phyloP scores from a whole-genome alignment of 2,329 filamentous ascomycete genomes.

The Stachybotrys chlorohalonatus region DNA sequence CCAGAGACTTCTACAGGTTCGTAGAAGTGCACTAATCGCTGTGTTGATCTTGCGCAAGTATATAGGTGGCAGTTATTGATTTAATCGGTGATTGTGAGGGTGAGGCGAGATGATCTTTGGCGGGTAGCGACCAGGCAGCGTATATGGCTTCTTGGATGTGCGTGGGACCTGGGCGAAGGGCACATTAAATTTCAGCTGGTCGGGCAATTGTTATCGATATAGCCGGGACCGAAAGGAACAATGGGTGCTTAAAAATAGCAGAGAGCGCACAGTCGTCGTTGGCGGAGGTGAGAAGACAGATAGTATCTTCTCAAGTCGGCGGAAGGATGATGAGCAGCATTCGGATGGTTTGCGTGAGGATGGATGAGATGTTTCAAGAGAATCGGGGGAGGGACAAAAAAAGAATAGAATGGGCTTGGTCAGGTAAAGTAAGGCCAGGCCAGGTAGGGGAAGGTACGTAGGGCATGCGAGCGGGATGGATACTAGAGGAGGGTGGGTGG shows the following conservation, averaged over 20 bases:
- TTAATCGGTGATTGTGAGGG: background rate
- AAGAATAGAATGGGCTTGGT: background rate
- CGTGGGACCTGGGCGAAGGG: background rate
- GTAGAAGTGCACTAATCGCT: background rate
- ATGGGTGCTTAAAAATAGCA: background rate
- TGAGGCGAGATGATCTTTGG: background rate
- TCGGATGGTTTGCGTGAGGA: background rate
- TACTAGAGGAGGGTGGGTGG: background rate
- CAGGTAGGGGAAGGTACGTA: background rate
- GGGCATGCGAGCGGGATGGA: background rate
- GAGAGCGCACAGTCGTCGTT: background rate
- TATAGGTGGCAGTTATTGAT: background rate
- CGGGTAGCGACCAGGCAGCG: background rate
- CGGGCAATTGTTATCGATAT: background rate
- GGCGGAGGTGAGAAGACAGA: background rate
- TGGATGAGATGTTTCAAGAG: background rate
- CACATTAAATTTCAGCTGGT: background rate
- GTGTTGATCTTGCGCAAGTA: background rate
- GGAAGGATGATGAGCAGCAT: background rate
- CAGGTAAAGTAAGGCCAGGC: background rate
- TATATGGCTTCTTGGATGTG: background rate
- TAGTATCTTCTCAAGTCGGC: background rate
- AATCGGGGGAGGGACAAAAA: background rate
- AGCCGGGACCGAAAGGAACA: background rate
- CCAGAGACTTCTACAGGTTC: background rate